Conservation (phyloP, 1,284 basidiomycete species). For the Ganoderma sinense region DNA sequence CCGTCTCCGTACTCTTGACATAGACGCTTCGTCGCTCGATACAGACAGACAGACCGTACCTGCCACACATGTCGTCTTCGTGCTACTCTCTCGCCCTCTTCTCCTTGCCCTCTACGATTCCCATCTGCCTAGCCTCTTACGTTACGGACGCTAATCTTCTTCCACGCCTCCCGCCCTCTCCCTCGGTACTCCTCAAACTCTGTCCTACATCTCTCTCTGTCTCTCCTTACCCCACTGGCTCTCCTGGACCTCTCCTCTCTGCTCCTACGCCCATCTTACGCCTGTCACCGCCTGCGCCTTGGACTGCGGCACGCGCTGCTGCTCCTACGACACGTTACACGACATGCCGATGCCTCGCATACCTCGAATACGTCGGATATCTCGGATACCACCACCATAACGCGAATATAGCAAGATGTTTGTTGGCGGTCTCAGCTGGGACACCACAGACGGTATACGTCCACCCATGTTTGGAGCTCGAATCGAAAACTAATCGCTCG, state of each 20-base stretch:
- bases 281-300: slow-evolving; percentile 10
- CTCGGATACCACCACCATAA: slow-evolving; percentile 13
- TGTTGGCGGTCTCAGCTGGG: slow-evolving; percentile 96
- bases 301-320: slow-evolving; percentile 9
- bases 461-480: slow-evolving; percentile 2
- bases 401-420: slow-evolving; percentile 88
- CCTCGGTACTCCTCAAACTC: slow-evolving; percentile 37
- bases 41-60: slow-evolving; percentile 23
- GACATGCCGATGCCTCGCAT: slow-evolving; percentile 11
- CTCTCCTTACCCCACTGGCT: slow-evolving; percentile 19
- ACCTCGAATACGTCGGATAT: slow-evolving; percentile 13
- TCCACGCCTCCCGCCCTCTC: slow-evolving; percentile 30
- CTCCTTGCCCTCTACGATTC: slow-evolving; percentile 18
- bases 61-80: slow-evolving; percentile 17
- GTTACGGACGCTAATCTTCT: slow-evolving; percentile 40
- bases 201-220: slow-evolving; percentile 34
- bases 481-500: slow-evolving; percentile 26
- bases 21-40: slow-evolving; percentile 21
- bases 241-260: slow-evolving; percentile 20
- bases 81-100: slow-evolving; percentile 12
- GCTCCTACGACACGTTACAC: slow-evolving; percentile 27
- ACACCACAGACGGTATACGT: slow-evolving; percentile 89
- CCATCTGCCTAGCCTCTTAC: slow-evolving; percentile 38
- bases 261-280: slow-evolving; percentile 24
- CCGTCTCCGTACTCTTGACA: slow-evolving; percentile 25